A percentile compares a stretch with the other conserved stretches of the same genome.
Evolutionary conservation across 257 asterid genomes (phyloP).

Genomic region (Mitragyna speciosa): DNA sequence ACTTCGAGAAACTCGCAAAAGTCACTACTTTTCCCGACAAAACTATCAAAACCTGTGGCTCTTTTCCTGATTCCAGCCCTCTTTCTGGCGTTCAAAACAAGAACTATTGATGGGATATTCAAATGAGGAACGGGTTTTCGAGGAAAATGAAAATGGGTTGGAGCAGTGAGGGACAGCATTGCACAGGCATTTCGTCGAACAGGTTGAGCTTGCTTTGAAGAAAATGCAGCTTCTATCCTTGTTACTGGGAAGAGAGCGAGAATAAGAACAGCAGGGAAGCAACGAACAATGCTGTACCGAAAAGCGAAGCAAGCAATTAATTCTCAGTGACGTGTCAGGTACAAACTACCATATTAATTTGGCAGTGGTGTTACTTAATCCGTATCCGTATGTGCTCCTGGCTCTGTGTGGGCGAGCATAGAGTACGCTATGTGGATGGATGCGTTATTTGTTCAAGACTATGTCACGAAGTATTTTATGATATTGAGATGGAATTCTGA

Average conservation of each 20-base stretch:
- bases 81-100: slow-evolving; percentile 23
- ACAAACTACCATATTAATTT: background rate
- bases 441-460: too few relatives aligned
- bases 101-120: slow-evolving; percentile 20
- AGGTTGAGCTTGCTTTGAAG: slow-evolving; percentile 5
- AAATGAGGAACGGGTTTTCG: slow-evolving; percentile 25
- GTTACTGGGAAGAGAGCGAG: slow-evolving; percentile 7
- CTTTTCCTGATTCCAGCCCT: slow-evolving; percentile 14
- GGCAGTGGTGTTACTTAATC: too few relatives aligned
- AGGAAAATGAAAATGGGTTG: slow-evolving; percentile 24
- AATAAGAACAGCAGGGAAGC: slow-evolving; percentile 27
- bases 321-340: background rate
- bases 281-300: slow-evolving; percentile 42
- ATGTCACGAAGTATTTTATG: too few relatives aligned
- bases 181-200: slow-evolving; percentile 80
- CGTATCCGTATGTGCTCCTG: too few relatives aligned
- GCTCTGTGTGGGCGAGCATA: too few relatives aligned
- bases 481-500: too few relatives aligned
- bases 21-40: slow-evolving; percentile 12
- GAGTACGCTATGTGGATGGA: too few relatives aligned
- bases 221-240: background rate
- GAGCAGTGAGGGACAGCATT: slow-evolving; percentile 55
- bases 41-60: background rate
- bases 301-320: slow-evolving; percentile 20
- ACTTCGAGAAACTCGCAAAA: slow-evolving; percentile 33